Conservation (phyloP, 2,329 filamentous ascomycete species). For the Stachybotrys chlorohalonatus region DNA sequence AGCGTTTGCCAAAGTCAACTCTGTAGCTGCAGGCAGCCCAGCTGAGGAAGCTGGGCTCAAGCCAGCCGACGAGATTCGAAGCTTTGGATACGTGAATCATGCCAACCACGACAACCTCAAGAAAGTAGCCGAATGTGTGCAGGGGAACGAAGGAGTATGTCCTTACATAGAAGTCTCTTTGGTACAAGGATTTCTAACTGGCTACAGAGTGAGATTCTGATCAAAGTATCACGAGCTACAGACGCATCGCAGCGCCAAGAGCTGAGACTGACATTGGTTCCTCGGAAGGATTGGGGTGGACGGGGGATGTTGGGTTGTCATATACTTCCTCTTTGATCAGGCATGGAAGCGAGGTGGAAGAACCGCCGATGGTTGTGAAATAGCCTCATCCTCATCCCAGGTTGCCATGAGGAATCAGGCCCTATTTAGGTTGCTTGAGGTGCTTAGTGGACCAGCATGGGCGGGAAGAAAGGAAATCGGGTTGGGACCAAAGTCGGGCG, state of each 20-base stretch:
- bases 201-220: conserved; percentile 56
- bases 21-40: conserved; percentile 67
- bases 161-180: neutral
- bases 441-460: neutral
- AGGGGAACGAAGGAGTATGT: conserved; percentile 82
- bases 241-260: conserved; percentile 38
- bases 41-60: conserved; percentile 75
- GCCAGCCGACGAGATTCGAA: conserved; percentile 70
- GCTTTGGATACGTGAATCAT: conserved; percentile 77
- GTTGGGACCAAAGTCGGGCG: neutral
- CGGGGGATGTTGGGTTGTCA: conserved; percentile 86
- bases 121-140: conserved; percentile 82
- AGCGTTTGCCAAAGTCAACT: conserved; percentile 84
- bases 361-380: no score
- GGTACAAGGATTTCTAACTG: conserved; percentile 12
- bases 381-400: no score
- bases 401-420: neutral
- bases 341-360: no score
- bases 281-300: conserved; percentile 79
- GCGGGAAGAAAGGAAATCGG: neutral
- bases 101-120: conserved; percentile 78
- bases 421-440: neutral
- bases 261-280: conserved; percentile 63
- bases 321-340: conserved; percentile 64
- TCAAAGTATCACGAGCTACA: conserved; percentile 51